Evolutionary conservation across 352 stramenopile genomes (phyloP).

Genomic region (Thalassiosira sp.): DNA sequence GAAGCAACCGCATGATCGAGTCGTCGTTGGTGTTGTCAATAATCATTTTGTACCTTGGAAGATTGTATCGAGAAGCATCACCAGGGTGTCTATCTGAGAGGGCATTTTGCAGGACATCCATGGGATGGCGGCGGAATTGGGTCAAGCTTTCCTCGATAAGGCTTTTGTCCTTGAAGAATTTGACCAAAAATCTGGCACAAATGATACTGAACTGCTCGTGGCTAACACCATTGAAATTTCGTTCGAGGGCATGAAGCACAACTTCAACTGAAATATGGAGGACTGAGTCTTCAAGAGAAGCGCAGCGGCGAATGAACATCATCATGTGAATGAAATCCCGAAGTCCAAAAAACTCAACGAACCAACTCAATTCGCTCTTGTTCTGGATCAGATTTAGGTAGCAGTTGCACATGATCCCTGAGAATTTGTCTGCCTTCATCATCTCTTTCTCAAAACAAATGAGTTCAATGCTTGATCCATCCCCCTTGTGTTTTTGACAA

Average conservation of each 20-base stretch:
- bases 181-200: conserved; percentile 39
- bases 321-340: conserved; percentile 47
- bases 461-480: conserved; percentile 2
- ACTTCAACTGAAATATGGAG: conserved; percentile 34
- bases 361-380: conserved; percentile 45
- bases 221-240: conserved; percentile 59
- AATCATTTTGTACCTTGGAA: conserved; percentile 64
- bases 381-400: conserved; percentile 48
- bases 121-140: conserved; percentile 38
- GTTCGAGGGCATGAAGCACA: conserved; percentile 44
- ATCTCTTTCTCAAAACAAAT: conserved; percentile 22
- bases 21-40: conserved; percentile 66
- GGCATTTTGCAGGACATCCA: conserved; percentile 44
- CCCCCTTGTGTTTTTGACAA: conserved; percentile 14
- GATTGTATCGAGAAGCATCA: conserved; percentile 32
- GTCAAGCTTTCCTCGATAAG: conserved; percentile 18
- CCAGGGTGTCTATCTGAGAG: conserved; percentile 31
- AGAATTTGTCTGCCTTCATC: conserved; percentile 29
- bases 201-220: conserved; percentile 42
- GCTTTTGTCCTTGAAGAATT: conserved; percentile 6
- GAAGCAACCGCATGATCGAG: conserved; percentile 52
- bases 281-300: conserved; percentile 1
- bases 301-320: conserved; percentile 28
- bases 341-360: conserved; percentile 64
- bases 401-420: conserved; percentile 18